Percentiles rank a stretch among this genome's conserved stretches.
phyloP scores from a whole-genome alignment of 1,284 basidiomycete genomes.

The Termitomyces sp. region DNA sequence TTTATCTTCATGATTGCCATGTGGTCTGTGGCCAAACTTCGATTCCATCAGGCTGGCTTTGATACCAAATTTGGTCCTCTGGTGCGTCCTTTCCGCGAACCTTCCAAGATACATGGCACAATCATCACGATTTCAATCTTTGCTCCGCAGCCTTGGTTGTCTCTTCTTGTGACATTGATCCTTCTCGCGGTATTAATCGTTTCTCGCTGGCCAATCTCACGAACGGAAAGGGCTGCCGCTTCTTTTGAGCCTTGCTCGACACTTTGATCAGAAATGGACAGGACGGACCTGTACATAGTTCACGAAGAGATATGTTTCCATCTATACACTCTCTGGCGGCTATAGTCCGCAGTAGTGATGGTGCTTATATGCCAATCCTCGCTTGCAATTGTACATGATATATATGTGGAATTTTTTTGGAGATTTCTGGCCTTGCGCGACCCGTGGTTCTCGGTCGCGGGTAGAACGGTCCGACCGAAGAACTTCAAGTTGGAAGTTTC shows the following conservation, averaged over 20 bases:
- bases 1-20: constrained; percentile 33
- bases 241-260: not conserved
- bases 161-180: constrained; percentile 25
- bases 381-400: too few species aligned
- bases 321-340: too few species aligned
- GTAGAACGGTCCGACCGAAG: not conserved
- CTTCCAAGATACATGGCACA: not conserved
- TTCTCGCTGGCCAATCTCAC: constrained; percentile 5
- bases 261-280: not conserved
- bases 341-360: too few species aligned
- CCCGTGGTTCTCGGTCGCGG: not conserved
- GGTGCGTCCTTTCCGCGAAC: constrained; percentile 20
- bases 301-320: too few species aligned
- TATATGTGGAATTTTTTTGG: too few species aligned
- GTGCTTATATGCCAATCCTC: too few species aligned
- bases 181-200: constrained; percentile 18
- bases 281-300: not conserved
- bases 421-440: not conserved
- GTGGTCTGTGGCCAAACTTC: constrained; percentile 25
- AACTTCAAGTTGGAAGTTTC: too few species aligned
- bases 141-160: constrained; percentile 28
- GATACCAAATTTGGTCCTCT: constrained; percentile 28
- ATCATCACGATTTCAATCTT: not conserved
- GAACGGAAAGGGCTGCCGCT: not conserved
- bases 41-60: constrained; percentile 28